phyloP scores from a whole-genome alignment of 2,329 filamentous ascomycete species.

The Pseudocercospora ulei region DNA sequence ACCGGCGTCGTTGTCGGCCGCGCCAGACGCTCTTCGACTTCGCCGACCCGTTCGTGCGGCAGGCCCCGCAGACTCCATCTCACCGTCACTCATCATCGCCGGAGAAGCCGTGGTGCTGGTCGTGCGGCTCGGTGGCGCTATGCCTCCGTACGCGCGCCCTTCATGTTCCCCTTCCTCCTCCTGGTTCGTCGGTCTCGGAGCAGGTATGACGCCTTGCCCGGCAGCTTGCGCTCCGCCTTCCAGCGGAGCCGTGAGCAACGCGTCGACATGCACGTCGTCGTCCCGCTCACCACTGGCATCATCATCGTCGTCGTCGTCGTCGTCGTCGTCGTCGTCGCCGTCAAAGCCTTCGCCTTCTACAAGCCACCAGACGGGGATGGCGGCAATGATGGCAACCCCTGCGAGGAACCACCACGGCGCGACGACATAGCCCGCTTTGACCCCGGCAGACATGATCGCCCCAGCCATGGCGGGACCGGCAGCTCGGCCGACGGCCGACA shows the following conservation, averaged over 20 bases:
- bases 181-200: constrained; percentile 2
- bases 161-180: constrained; percentile 28
- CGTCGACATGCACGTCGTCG: constrained; percentile 12
- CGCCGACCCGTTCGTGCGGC: constrained; percentile 8
- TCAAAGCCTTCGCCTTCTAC: constrained; percentile 62
- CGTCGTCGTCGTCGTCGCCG: constrained; percentile 34
- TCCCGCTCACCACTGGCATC: too few species aligned
- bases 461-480: constrained; percentile 67
- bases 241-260: constrained; percentile 14
- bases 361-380: constrained; percentile 63
- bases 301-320: constrained; percentile 33
- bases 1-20: constrained; percentile 8
- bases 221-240: constrained; percentile 24
- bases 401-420: constrained; percentile 74
- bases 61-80: constrained; percentile 16
- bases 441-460: constrained; percentile 62
- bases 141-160: constrained; percentile 34
- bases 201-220: constrained; percentile 18
- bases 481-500: constrained; percentile 70
- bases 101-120: constrained; percentile 28
- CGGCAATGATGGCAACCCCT: constrained; percentile 53
- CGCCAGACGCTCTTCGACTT: constrained; percentile 17
- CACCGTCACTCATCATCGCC: constrained; percentile 22
- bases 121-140: constrained; percentile 31
- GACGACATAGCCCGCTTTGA: constrained; percentile 64